Percentiles rank a stretch among this genome's conserved stretches.
phyloP scores from a whole-genome alignment of 768 basidiomycete genomes.

The button mushroom (Agaricus bisporus) region DNA sequence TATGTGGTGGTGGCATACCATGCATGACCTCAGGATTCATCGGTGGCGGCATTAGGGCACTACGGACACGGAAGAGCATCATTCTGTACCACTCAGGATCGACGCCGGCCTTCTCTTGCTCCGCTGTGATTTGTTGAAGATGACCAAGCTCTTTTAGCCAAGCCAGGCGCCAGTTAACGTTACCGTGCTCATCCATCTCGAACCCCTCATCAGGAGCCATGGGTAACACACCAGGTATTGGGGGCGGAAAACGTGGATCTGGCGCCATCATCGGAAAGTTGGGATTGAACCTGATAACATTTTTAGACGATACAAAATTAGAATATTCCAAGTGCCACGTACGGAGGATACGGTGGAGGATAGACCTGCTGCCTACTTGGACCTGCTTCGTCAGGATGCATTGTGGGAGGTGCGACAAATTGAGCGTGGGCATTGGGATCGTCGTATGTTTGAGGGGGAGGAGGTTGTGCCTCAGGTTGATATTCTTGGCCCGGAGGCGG shows the following conservation, averaged over 20 bases:
- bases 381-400: constrained; percentile 56
- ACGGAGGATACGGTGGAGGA: constrained; percentile 46
- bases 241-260: constrained; percentile 47
- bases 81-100: constrained; percentile 83
- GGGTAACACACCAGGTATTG: constrained; percentile 45
- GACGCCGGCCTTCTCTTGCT: constrained; percentile 77
- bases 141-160: constrained; percentile 78
- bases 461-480: constrained; percentile 32
- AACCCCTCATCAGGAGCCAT: constrained; percentile 60
- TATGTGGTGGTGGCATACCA: constrained; percentile 32
- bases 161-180: constrained; percentile 72
- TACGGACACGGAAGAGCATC: constrained; percentile 78
- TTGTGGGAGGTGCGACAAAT: constrained; percentile 48
- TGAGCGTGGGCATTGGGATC: constrained; percentile 40
- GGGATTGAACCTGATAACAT: constrained; percentile 58
- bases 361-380: constrained; percentile 44
- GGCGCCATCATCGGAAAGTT: constrained; percentile 66
- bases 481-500: constrained; percentile 38
- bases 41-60: constrained; percentile 57
- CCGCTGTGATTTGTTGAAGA: constrained; percentile 68
- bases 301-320: neutral
- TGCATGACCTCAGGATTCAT: constrained; percentile 50
- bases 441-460: constrained; percentile 31
- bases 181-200: constrained; percentile 72
- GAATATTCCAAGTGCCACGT: constrained; percentile 50